Conservation (phyloP, 2,329 filamentous ascomycete species). For the Aspergillus versicolor region DNA sequence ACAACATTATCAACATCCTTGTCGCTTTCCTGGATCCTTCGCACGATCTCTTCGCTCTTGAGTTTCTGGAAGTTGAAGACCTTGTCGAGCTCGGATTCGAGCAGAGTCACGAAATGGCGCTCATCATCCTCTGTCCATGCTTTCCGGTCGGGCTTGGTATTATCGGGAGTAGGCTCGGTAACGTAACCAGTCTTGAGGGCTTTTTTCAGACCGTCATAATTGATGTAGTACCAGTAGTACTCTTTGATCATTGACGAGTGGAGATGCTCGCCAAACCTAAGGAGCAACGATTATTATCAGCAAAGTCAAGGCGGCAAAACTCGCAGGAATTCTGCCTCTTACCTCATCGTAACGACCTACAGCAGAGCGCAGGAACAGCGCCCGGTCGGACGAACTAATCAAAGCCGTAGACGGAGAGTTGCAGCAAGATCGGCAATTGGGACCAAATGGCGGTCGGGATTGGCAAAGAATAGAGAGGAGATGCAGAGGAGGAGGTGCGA, state of each 20-base stretch:
- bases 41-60: slow-evolving; percentile 92
- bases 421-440: neutral
- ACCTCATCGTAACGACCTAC: slow-evolving; percentile 20
- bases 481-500: neutral
- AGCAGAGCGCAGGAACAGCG: neutral
- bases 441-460: neutral
- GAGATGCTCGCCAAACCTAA: slow-evolving; percentile 90
- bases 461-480: neutral
- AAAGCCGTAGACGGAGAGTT: neutral
- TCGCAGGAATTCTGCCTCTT: slow-evolving; percentile 4
- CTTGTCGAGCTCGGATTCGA: slow-evolving; percentile 93
- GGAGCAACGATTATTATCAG: slow-evolving; percentile 16
- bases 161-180: slow-evolving; percentile 46
- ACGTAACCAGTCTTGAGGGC: slow-evolving; percentile 75
- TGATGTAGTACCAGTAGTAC: slow-evolving; percentile 98
- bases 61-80: slow-evolving; percentile 97
- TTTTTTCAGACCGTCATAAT: slow-evolving; percentile 89
- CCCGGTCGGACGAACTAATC: slow-evolving; percentile 1
- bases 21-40: slow-evolving; percentile 83
- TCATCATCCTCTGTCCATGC: slow-evolving; percentile 93
- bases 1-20: slow-evolving; percentile 88
- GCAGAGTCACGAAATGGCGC: slow-evolving; percentile 77
- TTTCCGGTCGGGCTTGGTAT: slow-evolving; percentile 52
- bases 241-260: slow-evolving; percentile 94
- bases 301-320: neutral